These are phyloP conservation scores for Angomonas deanei DNA, from an alignment of 208 protist genomes.

Conservation along the genomic window DNA sequence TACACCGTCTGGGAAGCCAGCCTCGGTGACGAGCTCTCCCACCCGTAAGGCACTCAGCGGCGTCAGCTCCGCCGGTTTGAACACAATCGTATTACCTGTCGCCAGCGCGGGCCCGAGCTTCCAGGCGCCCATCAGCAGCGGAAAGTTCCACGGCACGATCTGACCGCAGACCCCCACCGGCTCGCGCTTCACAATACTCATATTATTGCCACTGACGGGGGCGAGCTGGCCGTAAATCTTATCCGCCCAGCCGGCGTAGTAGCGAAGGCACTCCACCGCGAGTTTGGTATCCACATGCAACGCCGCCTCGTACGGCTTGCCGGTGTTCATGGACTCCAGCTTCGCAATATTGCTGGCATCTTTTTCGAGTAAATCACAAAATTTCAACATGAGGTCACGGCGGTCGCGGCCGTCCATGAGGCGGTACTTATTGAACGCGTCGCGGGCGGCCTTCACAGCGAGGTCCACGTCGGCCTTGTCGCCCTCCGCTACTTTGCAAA, in stretches of 20 bases:
- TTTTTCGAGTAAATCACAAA: slow-evolving; percentile 72
- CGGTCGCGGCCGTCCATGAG: slow-evolving; percentile 37
- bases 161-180: slow-evolving; percentile 79
- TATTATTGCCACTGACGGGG: slow-evolving; percentile 49
- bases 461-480: slow-evolving; percentile 71
- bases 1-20: slow-evolving; percentile 82
- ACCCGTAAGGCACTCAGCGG: slow-evolving; percentile 79
- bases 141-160: slow-evolving; percentile 93
- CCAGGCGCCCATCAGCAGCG: slow-evolving; percentile 83
- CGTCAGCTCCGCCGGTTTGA: slow-evolving; percentile 90
- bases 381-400: slow-evolving; percentile 55
- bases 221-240: slow-evolving; percentile 84
- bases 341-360: slow-evolving; percentile 59
- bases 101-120: slow-evolving; percentile 85
- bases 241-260: slow-evolving; percentile 87
- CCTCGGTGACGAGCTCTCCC: slow-evolving; percentile 69
- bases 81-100: slow-evolving; percentile 74
- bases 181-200: slow-evolving; percentile 67
- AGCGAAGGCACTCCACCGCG: slow-evolving; percentile 64
- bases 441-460: slow-evolving; percentile 71
- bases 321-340: slow-evolving; percentile 87
- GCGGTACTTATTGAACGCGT: slow-evolving; percentile 51
- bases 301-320: slow-evolving; percentile 76
- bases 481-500: slow-evolving; percentile 73
- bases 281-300: slow-evolving; percentile 52